Percentiles rank a stretch among this genome's conserved stretches.
These are phyloP conservation scores for Fraxinus latifolia DNA, from an alignment of 305 asterid species.

Conservation along the genomic window DNA sequence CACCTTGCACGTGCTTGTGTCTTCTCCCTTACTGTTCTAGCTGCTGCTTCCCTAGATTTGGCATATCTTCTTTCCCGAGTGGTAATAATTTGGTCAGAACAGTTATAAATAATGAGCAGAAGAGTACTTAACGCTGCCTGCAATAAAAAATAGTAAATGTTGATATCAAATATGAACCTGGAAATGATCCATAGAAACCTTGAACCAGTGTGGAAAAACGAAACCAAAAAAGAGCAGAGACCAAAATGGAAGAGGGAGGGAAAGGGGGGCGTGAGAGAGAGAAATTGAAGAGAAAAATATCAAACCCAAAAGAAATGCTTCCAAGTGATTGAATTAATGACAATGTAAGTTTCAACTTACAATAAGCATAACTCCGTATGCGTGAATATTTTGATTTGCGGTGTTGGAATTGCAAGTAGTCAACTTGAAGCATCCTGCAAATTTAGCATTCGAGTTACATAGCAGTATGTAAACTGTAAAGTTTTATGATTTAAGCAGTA, in stretches of 20 bases:
- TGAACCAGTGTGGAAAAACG: not conserved
- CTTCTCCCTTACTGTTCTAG: constrained; percentile 60
- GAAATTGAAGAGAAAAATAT: not conserved
- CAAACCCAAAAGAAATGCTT: not conserved
- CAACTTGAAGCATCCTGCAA: constrained; percentile 61
- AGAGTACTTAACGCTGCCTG: constrained; percentile 52
- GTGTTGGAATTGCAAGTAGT: constrained; percentile 58
- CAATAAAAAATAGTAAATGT: constrained; percentile 22
- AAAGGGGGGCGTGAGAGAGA: not conserved
- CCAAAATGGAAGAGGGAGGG: not conserved
- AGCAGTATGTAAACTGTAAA: not conserved
- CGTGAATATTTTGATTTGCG: constrained; percentile 61
- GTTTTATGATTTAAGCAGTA: not conserved
- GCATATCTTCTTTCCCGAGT: constrained; percentile 60
- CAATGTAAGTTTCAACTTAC: constrained; percentile 41
- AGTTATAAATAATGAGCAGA: constrained; percentile 61
- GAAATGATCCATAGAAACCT: not conserved
- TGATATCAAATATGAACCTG: not conserved
- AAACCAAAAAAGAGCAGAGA: not conserved
- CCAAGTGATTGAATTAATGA: not conserved
- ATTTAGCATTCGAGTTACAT: constrained; percentile 9
- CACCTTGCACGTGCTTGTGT: constrained; percentile 65
- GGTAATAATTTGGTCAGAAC: constrained; percentile 58
- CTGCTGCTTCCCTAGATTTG: constrained; percentile 83
- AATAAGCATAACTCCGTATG: constrained; percentile 63